These are phyloP conservation scores for Thalassiosira allenii DNA, from an alignment of 352 stramenopile genomes.

Conservation along the genomic window DNA sequence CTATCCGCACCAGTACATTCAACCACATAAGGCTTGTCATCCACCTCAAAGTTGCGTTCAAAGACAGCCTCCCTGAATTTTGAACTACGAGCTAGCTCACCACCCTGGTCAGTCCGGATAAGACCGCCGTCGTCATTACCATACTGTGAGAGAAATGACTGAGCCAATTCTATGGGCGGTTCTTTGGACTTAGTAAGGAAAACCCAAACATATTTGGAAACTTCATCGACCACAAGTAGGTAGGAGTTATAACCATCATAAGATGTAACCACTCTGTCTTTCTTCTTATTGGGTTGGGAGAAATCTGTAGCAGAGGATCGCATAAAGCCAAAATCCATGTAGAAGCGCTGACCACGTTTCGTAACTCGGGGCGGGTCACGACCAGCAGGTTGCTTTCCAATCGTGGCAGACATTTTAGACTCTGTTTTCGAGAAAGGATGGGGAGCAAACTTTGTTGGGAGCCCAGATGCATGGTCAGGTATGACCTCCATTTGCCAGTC, in stretches of 20 bases:
- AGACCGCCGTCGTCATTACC: conserved; percentile 16
- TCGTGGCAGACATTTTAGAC: conserved; percentile 19
- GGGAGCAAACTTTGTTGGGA: conserved; percentile 16
- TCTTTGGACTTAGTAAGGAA: conserved; percentile 34
- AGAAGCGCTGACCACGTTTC: neutral
- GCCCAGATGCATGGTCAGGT: neutral
- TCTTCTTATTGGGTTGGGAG: neutral
- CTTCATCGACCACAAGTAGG: conserved; percentile 33
- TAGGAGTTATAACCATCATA: conserved; percentile 37
- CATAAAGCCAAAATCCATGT: conserved; percentile 39
- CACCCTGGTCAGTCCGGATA: conserved; percentile 39
- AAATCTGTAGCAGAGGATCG: conserved; percentile 13
- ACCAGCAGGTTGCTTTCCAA: neutral
- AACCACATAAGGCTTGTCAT: too few relatives aligned
- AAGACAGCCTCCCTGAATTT: conserved; percentile 7
- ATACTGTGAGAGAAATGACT: conserved; percentile 5
- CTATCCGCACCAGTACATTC: conserved; percentile 42
- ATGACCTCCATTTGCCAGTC: conserved; percentile 17
- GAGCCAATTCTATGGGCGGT: conserved; percentile 18
- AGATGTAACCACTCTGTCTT: conserved; percentile 18
- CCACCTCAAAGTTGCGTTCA: conserved; percentile 8
- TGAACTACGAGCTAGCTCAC: conserved; percentile 25
- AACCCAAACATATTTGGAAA: conserved; percentile 25
- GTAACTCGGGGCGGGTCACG: too few relatives aligned
- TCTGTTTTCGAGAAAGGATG: conserved; percentile 30